These are phyloP conservation scores for Fraxinus latifolia DNA, from an alignment of 305 asterid genomes.

Conservation along the genomic window DNA sequence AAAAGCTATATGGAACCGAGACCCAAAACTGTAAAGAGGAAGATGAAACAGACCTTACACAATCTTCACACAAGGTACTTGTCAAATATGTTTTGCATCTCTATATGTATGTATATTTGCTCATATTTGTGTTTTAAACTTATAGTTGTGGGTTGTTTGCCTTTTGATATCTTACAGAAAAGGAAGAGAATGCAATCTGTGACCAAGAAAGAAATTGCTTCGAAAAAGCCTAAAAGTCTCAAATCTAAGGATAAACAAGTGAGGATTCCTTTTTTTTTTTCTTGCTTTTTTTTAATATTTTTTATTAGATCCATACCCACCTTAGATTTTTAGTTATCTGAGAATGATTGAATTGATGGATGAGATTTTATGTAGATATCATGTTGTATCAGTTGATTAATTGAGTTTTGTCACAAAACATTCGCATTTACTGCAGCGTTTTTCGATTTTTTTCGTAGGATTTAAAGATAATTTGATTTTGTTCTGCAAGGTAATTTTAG, in stretches of 20 bases:
- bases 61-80: conserved; percentile 34
- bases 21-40: conserved; percentile 19
- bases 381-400: conserved; percentile 2
- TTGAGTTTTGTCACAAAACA: conserved; percentile 4
- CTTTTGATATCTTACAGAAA: conserved; percentile 28
- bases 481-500: not conserved
- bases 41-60: conserved; percentile 18
- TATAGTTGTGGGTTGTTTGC: not conserved
- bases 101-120: not conserved
- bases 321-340: conserved; percentile 6
- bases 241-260: conserved; percentile 55
- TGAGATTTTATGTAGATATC: not conserved
- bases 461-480: not conserved
- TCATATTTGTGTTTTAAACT: conserved; percentile 2
- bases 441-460: conserved; percentile 11
- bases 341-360: conserved; percentile 4
- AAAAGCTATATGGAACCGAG: conserved; percentile 23
- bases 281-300: not conserved
- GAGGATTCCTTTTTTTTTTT: not conserved
- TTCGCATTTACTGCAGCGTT: not conserved
- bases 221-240: conserved; percentile 34
- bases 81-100: not conserved
- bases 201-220: conserved; percentile 33
- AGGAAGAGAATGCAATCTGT: conserved; percentile 33
- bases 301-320: conserved; percentile 16